phyloP scores from a whole-genome alignment of 495 filamentous ascomycete genomes.

The Neurospora sp. region DNA sequence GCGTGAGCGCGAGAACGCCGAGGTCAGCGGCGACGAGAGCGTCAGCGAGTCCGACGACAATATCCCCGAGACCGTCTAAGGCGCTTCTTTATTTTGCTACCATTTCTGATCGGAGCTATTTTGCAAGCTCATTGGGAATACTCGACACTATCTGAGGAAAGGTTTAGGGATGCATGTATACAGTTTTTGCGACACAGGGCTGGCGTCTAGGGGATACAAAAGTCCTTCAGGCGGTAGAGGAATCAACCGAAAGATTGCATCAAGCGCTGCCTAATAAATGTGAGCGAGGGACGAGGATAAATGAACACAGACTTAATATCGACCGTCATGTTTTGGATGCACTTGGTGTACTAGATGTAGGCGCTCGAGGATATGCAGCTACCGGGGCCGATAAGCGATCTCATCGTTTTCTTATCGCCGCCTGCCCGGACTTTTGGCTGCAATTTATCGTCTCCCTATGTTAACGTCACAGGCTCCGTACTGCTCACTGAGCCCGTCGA shows the following conservation, averaged over 20 bases:
- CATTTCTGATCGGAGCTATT: background rate
- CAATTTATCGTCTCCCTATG: background rate
- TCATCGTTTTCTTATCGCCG: background rate
- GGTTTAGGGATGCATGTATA: background rate
- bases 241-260: background rate
- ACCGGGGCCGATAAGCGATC: background rate
- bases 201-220: constrained; percentile 11
- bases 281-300: background rate
- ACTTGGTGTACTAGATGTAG: background rate
- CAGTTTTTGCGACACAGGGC: constrained; percentile 4
- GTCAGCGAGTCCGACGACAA: constrained; percentile 86
- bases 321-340: background rate
- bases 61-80: constrained; percentile 37
- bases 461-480: background rate
- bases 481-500: background rate
- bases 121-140: background rate
- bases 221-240: constrained; percentile 11
- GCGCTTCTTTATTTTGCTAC: background rate
- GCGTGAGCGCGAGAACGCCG: constrained; percentile 92
- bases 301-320: background rate
- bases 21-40: constrained; percentile 93
- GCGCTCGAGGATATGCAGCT: background rate
- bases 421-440: background rate
- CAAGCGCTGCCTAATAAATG: background rate
- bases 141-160: background rate